These are phyloP conservation scores for Rhodotorula paludigena DNA, from an alignment of 768 basidiomycete species.

Conservation along the genomic window DNA sequence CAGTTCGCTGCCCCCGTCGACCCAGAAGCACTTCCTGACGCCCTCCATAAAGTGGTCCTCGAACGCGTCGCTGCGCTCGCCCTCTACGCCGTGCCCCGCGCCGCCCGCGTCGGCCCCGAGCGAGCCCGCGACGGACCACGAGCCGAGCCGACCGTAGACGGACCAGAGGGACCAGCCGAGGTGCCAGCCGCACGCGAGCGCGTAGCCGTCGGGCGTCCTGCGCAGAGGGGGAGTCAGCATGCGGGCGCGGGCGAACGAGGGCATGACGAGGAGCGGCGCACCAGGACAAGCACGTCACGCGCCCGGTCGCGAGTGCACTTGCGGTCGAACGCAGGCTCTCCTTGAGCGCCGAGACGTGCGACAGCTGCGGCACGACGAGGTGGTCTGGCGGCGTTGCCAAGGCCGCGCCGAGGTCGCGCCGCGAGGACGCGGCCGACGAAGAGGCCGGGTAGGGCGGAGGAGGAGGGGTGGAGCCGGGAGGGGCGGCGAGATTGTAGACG, in stretches of 20 bases:
- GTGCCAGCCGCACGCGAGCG: constrained; percentile 85
- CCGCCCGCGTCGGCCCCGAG: constrained; percentile 58
- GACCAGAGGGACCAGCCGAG: constrained; percentile 86
- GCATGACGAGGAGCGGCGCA: background rate
- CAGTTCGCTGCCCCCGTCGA: constrained; percentile 83
- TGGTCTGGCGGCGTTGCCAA: no score
- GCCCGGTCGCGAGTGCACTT: constrained; percentile 26
- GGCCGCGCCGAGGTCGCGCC: no score
- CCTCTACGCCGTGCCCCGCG: constrained; percentile 27
- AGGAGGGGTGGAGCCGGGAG: background rate
- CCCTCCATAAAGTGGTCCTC: constrained; percentile 84
- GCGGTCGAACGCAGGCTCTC: constrained; percentile 37
- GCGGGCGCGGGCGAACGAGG: no score
- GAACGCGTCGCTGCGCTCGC: constrained; percentile 49
- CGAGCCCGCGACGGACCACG: constrained; percentile 67
- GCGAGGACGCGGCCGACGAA: no score
- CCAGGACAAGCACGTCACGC: constrained; percentile 4
- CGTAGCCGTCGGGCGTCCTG: constrained; percentile 82
- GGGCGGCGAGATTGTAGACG: constrained; percentile 18
- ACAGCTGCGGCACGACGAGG: constrained; percentile 18
- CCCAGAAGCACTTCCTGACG: constrained; percentile 79
- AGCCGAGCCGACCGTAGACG: constrained; percentile 78
- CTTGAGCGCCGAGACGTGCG: constrained; percentile 40
- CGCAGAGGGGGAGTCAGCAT: constrained; percentile 2
- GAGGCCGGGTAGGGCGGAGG: no score